Evolutionary conservation across 768 basidiomycete species (phyloP), one percentile per base, ranked within the genome.

Genomic region (Hygrocybe punicea): DNA sequence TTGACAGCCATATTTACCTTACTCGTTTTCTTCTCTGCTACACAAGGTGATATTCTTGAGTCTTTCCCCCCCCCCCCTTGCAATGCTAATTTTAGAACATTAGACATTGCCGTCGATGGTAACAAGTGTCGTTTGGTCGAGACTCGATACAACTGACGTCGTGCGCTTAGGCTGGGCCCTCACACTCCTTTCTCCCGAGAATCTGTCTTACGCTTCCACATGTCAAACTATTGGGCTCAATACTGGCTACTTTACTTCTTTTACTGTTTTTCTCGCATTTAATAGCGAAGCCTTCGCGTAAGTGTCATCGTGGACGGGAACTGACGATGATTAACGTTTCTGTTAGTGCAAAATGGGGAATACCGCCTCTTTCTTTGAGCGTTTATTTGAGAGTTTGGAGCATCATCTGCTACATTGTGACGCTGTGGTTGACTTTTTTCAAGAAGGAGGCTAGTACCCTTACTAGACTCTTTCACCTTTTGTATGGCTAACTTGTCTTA

Each of bases 81-180:
- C 25, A 56, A 37, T 37, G 16, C 25, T 62, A 73, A 49, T 74
- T 33, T 16, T 45, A 58, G 25, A 36, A 40, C 36, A 55, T 25
- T 63, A 96, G 95, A 98, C 70, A 98, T 98, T 57, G 96, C 96
- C 45, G 96, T 98, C 29, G 96, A 98, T 66, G 96, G 92, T 95
- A 78, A 64, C 60, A 55, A 6, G 36, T 40, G 23, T 59, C 24
- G 54, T 42, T 48, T 39, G n/a, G 51, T 37, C 17, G 13, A 10
- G 37, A 19, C 14, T 19, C 19, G 35, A 23, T 13, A 19, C 16
- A 19, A 21, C 46, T 21, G 10, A 53, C 17, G 23, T 42, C 16
- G 8, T 34, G 19, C n/a, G 4, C 44, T 36, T 58, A 87, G 85
- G 86, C 29, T 90, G 88, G 89, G 89, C 86, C 17, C 79, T 89